Conservation (phyloP, 2,329 filamentous ascomycete genomes). For the Lizonia empirigonia region DNA sequence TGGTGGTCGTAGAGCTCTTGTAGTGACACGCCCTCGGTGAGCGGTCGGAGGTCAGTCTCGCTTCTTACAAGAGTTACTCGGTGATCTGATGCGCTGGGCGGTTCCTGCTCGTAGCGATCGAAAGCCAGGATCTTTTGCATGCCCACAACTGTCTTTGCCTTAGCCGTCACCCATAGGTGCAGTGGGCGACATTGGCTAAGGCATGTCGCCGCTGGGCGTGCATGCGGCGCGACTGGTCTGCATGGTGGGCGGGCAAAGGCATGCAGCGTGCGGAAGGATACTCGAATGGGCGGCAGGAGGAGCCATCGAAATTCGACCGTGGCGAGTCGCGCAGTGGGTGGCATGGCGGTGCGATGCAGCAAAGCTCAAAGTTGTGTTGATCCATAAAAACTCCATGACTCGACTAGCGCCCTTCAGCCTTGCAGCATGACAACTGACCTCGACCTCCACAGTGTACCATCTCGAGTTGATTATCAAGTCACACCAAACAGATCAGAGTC, state of each 20-base stretch:
- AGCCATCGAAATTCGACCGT: slow-evolving; percentile 28
- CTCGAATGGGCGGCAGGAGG: slow-evolving; percentile 24
- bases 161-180: slow-evolving; percentile 38
- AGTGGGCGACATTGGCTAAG: slow-evolving; percentile 29
- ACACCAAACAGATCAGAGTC: too few species aligned
- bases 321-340: slow-evolving; percentile 15
- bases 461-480: too few species aligned
- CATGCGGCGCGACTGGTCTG: not conserved
- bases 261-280: slow-evolving; percentile 20
- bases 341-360: slow-evolving; percentile 20
- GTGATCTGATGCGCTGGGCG: slow-evolving; percentile 19
- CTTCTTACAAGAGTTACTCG: slow-evolving; percentile 25
- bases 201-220: slow-evolving; percentile 20
- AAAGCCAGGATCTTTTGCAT: slow-evolving; percentile 36
- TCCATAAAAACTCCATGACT: not conserved
- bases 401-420: slow-evolving; percentile 3
- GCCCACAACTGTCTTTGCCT: slow-evolving; percentile 29
- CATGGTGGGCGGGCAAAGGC: slow-evolving; percentile 24
- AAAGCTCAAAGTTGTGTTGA: not conserved
- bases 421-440: slow-evolving; percentile 3
- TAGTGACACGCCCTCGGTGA: slow-evolving; percentile 25
- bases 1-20: slow-evolving; percentile 27
- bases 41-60: slow-evolving; percentile 3
- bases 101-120: slow-evolving; percentile 14
- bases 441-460: too few species aligned